Percentiles rank a stretch among this genome's conserved stretches.
Evolutionary conservation across 78 protist species (phyloP).

Genomic region (Guillardia theta): DNA sequence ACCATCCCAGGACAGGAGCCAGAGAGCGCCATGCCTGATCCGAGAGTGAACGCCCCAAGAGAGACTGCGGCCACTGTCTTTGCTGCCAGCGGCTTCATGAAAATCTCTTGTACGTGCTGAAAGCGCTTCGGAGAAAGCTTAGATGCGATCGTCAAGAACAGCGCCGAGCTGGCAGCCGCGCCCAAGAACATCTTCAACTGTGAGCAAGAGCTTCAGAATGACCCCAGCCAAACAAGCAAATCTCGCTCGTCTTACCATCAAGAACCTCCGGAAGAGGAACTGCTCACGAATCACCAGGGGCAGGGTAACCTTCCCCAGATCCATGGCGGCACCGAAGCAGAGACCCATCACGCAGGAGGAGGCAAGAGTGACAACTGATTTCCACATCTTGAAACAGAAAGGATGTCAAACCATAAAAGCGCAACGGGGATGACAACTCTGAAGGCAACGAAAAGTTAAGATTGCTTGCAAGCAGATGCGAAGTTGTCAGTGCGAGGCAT

Average conservation of each 20-base stretch:
- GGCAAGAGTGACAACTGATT: no score
- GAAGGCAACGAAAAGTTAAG: no score
- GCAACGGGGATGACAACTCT: no score
- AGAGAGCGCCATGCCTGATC: slow-evolving; percentile 1
- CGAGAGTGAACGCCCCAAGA: background rate
- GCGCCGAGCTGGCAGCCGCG: background rate
- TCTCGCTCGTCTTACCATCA: no score
- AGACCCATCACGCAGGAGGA: slow-evolving; percentile 10
- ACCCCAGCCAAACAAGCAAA: no score
- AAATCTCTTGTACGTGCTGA: background rate
- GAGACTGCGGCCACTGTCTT: background rate
- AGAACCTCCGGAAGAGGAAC: background rate
- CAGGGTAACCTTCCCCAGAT: background rate
- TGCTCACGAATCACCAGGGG: background rate
- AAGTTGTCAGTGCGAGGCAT: no score
- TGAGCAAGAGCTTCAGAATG: no score
- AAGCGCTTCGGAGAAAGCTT: background rate
- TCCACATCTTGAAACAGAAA: no score
- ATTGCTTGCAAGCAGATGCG: no score
- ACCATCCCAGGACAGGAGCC: slow-evolving; percentile 33
- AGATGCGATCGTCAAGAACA: background rate
- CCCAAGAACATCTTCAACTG: background rate
- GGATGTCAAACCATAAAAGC: no score
- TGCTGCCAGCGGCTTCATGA: background rate
- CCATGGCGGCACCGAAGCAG: background rate